phyloP scores from a whole-genome alignment of 805 yeast genomes.

The Kodamaea hsintzibuensis region DNA sequence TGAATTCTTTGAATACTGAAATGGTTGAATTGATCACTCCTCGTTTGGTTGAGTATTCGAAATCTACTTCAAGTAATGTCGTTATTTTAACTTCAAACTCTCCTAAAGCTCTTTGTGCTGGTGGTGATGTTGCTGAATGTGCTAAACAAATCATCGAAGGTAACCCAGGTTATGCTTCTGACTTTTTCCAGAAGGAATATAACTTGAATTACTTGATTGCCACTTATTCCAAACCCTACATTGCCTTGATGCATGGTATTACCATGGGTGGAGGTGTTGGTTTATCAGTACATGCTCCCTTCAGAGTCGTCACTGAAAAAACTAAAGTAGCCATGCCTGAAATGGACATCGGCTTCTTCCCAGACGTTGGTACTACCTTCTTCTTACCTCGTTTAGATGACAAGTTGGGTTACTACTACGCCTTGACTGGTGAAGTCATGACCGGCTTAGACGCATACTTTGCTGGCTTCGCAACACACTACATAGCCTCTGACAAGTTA shows the following conservation, averaged over 20 bases:
- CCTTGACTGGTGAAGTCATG: constrained; percentile 80
- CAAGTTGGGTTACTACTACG: constrained; percentile 80
- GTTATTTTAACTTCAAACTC: constrained; percentile 65
- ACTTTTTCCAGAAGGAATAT: constrained; percentile 80
- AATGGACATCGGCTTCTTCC: constrained; percentile 93
- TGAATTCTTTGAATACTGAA: constrained; percentile 77
- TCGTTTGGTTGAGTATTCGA: constrained; percentile 73
- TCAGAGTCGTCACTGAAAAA: constrained; percentile 88
- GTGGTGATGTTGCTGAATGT: constrained; percentile 90
- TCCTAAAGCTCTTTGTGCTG: constrained; percentile 87
- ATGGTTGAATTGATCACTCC: constrained; percentile 77
- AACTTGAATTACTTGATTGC: constrained; percentile 76
- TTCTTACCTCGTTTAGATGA: constrained; percentile 83
- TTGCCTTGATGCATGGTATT: constrained; percentile 86
- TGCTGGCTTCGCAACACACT: constrained; percentile 90
- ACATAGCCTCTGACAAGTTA: constrained; percentile 66
- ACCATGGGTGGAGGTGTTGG: constrained; percentile 99
- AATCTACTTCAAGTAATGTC: constrained; percentile 62
- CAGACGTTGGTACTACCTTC: constrained; percentile 93
- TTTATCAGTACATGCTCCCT: constrained; percentile 83
- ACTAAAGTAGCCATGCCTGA: constrained; percentile 98
- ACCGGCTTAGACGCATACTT: constrained; percentile 78
- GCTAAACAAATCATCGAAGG: constrained; percentile 58
- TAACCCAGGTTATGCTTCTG: constrained; percentile 49
- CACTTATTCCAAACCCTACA: constrained; percentile 82